phyloP scores from a whole-genome alignment of 179 eudicot genomes.

The Spinacia oleracea region DNA sequence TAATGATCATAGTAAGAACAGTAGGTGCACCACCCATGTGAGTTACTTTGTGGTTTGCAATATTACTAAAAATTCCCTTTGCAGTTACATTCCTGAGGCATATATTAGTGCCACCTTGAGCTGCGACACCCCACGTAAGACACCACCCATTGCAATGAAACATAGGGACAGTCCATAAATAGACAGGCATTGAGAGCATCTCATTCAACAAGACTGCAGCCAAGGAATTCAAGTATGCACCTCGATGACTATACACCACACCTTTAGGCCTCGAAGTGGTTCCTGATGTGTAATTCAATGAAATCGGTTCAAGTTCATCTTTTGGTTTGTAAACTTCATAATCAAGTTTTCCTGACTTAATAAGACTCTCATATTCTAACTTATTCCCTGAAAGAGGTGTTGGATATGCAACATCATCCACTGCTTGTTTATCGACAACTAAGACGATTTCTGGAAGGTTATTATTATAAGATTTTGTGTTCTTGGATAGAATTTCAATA shows the following conservation, averaged over 20 bases:
- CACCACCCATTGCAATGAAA: constrained; percentile 95
- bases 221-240: constrained; percentile 71
- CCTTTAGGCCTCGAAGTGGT: constrained; percentile 87
- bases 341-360: constrained; percentile 44
- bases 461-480: constrained; percentile 13
- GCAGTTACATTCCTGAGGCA: constrained; percentile 61
- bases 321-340: constrained; percentile 46
- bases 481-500: constrained; percentile 42
- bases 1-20: constrained; percentile 58
- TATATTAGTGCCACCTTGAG: constrained; percentile 71
- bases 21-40: constrained; percentile 86
- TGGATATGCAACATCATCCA: background rate
- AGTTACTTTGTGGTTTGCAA: constrained; percentile 48
- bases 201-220: constrained; percentile 52
- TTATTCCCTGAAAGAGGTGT: no score
- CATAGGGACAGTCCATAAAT: constrained; percentile 83
- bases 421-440: constrained; percentile 37
- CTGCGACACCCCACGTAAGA: constrained; percentile 75
- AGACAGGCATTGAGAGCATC: constrained; percentile 54
- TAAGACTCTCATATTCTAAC: constrained; percentile 51
- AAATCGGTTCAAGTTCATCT: constrained; percentile 69
- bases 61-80: constrained; percentile 46
- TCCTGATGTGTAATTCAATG: constrained; percentile 77
- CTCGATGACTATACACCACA: constrained; percentile 72
- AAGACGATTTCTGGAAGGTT: constrained; percentile 51